Evolutionary conservation across 208 protist species (phyloP).

Genomic region (Trypanosoma vivax): DNA sequence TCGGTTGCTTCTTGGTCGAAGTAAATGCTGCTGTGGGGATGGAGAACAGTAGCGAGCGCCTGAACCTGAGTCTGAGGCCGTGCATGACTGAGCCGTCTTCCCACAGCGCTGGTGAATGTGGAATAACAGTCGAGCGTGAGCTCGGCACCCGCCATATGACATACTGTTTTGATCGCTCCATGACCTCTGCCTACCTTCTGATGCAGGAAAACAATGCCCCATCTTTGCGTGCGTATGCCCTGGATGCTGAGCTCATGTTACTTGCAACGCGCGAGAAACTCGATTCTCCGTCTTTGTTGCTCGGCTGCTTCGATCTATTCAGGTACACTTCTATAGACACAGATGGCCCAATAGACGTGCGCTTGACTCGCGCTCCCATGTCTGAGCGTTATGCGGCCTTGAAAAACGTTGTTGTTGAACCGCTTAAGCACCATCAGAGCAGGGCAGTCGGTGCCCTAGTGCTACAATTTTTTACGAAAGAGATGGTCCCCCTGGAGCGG

Average conservation of each 20-base stretch:
- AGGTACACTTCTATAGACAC: constrained; percentile 16
- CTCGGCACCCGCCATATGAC: constrained; percentile 17
- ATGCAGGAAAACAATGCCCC: constrained; percentile 23
- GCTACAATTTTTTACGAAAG: constrained; percentile 41
- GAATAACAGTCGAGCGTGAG: constrained; percentile 7
- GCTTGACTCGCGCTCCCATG: constrained; percentile 26
- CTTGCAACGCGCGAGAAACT: background rate
- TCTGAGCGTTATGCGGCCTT: constrained; percentile 30
- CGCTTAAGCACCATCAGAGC: constrained; percentile 7
- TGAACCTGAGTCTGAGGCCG: constrained; percentile 2
- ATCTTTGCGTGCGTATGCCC: constrained; percentile 20
- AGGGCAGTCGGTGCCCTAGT: background rate
- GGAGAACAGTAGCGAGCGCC: background rate
- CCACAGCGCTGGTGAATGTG: background rate
- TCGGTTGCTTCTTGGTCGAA: constrained; percentile 6
- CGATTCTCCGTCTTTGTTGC: constrained; percentile 9
- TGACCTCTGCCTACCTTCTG: constrained; percentile 48
- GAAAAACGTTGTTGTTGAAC: constrained; percentile 22
- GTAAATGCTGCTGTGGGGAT: background rate
- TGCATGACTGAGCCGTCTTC: background rate
- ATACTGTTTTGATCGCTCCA: constrained; percentile 49
- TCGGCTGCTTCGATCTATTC: constrained; percentile 60
- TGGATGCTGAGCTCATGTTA: constrained; percentile 65
- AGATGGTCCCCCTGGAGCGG: constrained; percentile 41
- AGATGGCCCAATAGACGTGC: constrained; percentile 1